A percentile compares a stretch with the other conserved stretches of the same genome.
phyloP scores from a whole-genome alignment of 192 early-diverging fungal species.

The Borealophlyctis nickersoniae region DNA sequence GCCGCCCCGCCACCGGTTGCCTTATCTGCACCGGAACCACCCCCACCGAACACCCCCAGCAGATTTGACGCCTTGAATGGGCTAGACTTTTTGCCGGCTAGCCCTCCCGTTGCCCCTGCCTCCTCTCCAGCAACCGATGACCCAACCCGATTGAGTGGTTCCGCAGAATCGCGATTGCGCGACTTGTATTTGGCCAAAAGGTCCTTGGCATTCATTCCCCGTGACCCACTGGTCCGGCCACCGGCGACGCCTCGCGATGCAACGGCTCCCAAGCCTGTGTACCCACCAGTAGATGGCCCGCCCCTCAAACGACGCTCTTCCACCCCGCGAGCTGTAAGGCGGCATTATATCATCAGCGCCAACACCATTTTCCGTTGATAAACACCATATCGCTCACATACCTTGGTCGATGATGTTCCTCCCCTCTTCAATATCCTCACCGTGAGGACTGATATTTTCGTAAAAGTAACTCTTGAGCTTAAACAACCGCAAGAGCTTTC shows the following conservation, averaged over 20 bases:
- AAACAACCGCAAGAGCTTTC: constrained; percentile 71
- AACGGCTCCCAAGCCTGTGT: neutral
- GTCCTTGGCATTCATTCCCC: constrained; percentile 24
- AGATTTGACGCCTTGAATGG: constrained; percentile 8
- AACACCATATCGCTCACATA: constrained; percentile 3
- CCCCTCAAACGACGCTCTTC: constrained; percentile 16
- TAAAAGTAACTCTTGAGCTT: constrained; percentile 40
- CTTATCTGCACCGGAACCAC: neutral
- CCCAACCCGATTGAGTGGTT: no score
- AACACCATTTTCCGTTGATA: neutral
- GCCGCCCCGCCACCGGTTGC: no score
- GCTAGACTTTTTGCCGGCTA: constrained; percentile 2
- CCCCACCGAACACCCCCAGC: neutral
- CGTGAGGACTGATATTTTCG: constrained; percentile 17
- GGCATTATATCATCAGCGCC: neutral
- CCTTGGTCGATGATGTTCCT: constrained; percentile 48
- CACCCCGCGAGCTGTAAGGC: constrained; percentile 12
- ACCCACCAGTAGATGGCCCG: neutral
- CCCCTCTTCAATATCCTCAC: constrained; percentile 41
- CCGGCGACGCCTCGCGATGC: neutral
- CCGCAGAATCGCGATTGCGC: neutral
- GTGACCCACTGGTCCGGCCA: neutral
- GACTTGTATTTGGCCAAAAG: constrained; percentile 35
- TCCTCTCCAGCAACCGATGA: no score
- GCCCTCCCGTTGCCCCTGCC: neutral